Base-by-base conservation (phyloP, 495 filamentous ascomycete species). In the Talaromyces stipitatus region DNA sequence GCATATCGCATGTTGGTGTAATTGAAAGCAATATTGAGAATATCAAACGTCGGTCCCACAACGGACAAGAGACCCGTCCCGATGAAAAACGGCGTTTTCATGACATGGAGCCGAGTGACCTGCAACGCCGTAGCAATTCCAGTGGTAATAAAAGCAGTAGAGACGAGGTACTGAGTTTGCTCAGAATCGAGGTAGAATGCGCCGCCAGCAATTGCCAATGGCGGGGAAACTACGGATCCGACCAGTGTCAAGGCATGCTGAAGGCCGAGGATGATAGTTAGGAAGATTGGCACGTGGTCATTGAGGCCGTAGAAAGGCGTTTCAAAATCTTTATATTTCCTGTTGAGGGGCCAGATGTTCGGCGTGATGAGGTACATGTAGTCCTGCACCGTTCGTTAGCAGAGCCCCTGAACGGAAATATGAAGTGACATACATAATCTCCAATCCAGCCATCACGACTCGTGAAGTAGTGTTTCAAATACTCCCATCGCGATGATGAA, bases 241-340 rank as follows among this genome's bases (percentile, higher is more conserved):
- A 85, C 71, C 80, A 85, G 83, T 12, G 79, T 71, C 26, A 83
- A 64, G 38, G 80, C 78, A 62, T 88, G 85, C 59, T 88, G 85
- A 45, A 87, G 80, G 22, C 85, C 85, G 12, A 87, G 72, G 6
- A 88, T 68, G 2, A 91, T 72, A 4, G 85, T 87, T 12, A 95
- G 69, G 5, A 94, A 61, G 23, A 92, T 80, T 10, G 90, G 89
- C 79, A 94, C 87, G 22, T 74, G 74, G 64, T 92, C 88, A 62
- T 94, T 79, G 24, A 92, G 81, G 20, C 89, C 90, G 63, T 91
- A 92, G 70, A 94, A 92, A 9, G 90, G 89, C n/a, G 86, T 81
- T 60, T 67, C 27, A 72, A 76, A 64, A 71, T 71, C 50, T 71
- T 75, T 28, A 78, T 69, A 72, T 79, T 85, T 66, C 72, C 79